A percentile compares a stretch with the other conserved stretches of the same genome.
phyloP scores from a whole-genome alignment of 805 yeast genomes.

The Kuraishia borneana region DNA sequence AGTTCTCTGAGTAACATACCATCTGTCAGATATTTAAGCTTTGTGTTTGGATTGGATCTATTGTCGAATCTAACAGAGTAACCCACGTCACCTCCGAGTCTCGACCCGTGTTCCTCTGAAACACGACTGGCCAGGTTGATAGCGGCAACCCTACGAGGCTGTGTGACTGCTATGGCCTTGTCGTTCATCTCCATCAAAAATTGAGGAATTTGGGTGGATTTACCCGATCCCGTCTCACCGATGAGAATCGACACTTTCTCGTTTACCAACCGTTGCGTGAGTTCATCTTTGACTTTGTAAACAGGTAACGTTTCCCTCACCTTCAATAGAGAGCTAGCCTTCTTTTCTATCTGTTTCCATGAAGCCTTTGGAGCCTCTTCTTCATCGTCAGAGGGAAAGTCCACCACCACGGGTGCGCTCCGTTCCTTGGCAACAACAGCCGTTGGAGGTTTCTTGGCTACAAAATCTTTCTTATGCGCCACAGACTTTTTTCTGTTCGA shows the following conservation, averaged over 20 bases:
- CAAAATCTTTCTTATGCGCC: too few relatives aligned
- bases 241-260: slow-evolving; percentile 71
- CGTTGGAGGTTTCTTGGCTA: too few relatives aligned
- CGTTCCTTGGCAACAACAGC: too few relatives aligned
- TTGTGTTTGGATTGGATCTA: slow-evolving; percentile 43
- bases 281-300: slow-evolving; percentile 54
- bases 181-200: slow-evolving; percentile 48
- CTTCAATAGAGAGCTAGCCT: slow-evolving; percentile 31
- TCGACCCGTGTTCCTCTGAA: slow-evolving; percentile 74
- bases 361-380: too few relatives aligned
- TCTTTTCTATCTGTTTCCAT: slow-evolving; percentile 27
- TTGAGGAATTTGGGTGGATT: slow-evolving; percentile 95
- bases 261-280: slow-evolving; percentile 39
- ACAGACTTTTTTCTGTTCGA: too few relatives aligned
- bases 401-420: too few relatives aligned
- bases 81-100: slow-evolving; percentile 76
- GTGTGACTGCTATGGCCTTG: slow-evolving; percentile 78
- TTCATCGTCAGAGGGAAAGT: too few relatives aligned
- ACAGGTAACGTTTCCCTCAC: slow-evolving; percentile 62
- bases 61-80: slow-evolving; percentile 90
- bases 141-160: slow-evolving; percentile 97
- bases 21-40: slow-evolving; percentile 81
- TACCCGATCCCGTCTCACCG: slow-evolving; percentile 98
- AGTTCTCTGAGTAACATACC: slow-evolving; percentile 94
- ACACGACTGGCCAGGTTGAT: slow-evolving; percentile 89